Base-by-base conservation (phyloP, 2,329 filamentous ascomycete genomes). In the Fusarium sacchari region DNA sequence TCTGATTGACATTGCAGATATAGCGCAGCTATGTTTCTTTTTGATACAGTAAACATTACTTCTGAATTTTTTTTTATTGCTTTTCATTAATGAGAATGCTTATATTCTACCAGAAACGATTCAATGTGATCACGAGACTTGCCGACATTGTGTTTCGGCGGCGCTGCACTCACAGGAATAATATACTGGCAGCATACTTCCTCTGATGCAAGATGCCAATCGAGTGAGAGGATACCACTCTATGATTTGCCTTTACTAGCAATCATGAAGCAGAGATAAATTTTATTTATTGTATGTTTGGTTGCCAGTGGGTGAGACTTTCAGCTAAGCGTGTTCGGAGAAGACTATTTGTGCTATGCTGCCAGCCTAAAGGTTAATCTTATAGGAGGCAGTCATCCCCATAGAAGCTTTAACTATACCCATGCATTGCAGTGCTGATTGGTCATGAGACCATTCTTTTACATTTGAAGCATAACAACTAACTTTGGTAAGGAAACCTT, bases 141-240 rank as follows among this genome's bases (percentile, higher is more conserved):
- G 30, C 30, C 11, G 30, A 32, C 11, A 3, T 13, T 32, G 30
- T 13, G 30, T 32, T 32, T 4, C 5, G 30, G 30, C 13, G 11
- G 30, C 30, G 11, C 11, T 22, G n/a, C 9, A 13, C 2, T 47
- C 26, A n/a, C 20, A 17, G 6, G 7, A 20, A 12, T 6, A 9
- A 22, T 26, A 18, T 30, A 47, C 6, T 17, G 11, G 30, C 20
- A 22, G 14, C 9, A 47, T 15, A 22, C 5, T 22, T 22, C 8
- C 4, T 7, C 6, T 30, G 26, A 15, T 11, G 20, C 15, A 4
- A 22, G 4, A 47, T 22, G 4, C 1, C 9, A 17, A 9, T 6
- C 8, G 1, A 8, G 14, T 15, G 4, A 22, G 10, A 3, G 3
- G 17, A 47, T 28, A 4, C 18, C 20, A 28, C 8, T 22, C 0